A percentile compares a stretch with the other conserved stretches of the same genome.
These are phyloP conservation scores for Ogataea ramenticola DNA, from an alignment of 805 yeast genomes.

Conservation along the genomic window DNA sequence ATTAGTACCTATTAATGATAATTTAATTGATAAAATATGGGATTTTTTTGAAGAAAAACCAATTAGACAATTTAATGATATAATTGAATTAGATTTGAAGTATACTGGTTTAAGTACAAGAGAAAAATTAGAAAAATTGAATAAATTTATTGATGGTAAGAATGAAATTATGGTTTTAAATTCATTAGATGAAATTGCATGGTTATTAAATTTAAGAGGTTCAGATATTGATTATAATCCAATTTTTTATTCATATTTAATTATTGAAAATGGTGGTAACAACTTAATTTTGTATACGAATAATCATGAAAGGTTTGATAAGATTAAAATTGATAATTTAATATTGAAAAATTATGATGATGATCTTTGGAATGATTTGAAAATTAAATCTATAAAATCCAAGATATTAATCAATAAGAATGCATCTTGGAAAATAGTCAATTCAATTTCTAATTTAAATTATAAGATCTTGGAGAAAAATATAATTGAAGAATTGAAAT, in stretches of 20 bases:
- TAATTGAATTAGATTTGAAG: slow-evolving; percentile 43
- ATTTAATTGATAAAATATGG: slow-evolving; percentile 47
- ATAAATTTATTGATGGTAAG: slow-evolving; percentile 21
- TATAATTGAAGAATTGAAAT: slow-evolving; percentile 50
- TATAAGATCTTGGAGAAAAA: slow-evolving; percentile 5
- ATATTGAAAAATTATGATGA: slow-evolving; percentile 34
- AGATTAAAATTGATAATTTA: slow-evolving; percentile 38
- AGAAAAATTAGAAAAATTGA: slow-evolving; percentile 48
- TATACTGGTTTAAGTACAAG: slow-evolving; percentile 60
- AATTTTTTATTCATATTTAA: slow-evolving; percentile 41
- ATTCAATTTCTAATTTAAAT: slow-evolving; percentile 34
- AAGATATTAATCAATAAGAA: slow-evolving; percentile 44
- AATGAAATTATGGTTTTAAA: slow-evolving; percentile 29
- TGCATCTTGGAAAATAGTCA: slow-evolving; percentile 63
- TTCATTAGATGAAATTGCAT: slow-evolving; percentile 79
- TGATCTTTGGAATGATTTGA: slow-evolving; percentile 38
- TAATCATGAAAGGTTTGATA: slow-evolving; percentile 31
- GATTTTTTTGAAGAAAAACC: slow-evolving; percentile 55
- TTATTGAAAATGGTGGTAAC: slow-evolving; percentile 38
- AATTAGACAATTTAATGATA: slow-evolving; percentile 38
- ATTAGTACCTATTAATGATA: slow-evolving; percentile 37
- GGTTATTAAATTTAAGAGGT: slow-evolving; percentile 77
- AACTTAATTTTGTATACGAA: slow-evolving; percentile 36
- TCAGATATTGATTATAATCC: slow-evolving; percentile 49
- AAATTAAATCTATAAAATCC: slow-evolving; percentile 25